Percentiles rank a stretch among this genome's conserved stretches.
Conservation (phyloP, 1,284 basidiomycete genomes). For the Veloboletus limbatus region DNA sequence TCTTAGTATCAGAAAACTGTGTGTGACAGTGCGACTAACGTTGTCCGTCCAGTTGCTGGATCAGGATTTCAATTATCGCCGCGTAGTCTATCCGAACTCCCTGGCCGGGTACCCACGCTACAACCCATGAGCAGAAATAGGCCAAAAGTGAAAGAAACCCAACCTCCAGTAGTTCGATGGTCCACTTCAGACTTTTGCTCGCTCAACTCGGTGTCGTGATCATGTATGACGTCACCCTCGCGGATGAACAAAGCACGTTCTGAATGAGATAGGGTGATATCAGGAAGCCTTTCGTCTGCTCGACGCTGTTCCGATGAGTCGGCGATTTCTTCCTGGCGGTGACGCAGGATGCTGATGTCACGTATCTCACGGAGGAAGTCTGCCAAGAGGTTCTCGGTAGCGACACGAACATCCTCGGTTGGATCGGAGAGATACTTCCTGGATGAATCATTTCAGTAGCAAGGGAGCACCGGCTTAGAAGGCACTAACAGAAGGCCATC, state of each 20-base stretch:
- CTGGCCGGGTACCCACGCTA: slow-evolving; percentile 90
- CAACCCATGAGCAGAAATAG: slow-evolving; percentile 23
- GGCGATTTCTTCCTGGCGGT: slow-evolving; percentile 54
- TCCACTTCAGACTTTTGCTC: slow-evolving; percentile 50
- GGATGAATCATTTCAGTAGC: slow-evolving; percentile 14
- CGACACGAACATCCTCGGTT: slow-evolving; percentile 89
- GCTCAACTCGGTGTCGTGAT: slow-evolving; percentile 43
- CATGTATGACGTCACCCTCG: slow-evolving; percentile 47
- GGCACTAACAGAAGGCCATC: slow-evolving; percentile 86
- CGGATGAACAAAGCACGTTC: slow-evolving; percentile 52
- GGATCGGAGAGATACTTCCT: slow-evolving; percentile 96
- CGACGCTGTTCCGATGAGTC: slow-evolving; percentile 43
- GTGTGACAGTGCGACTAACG: slow-evolving; percentile 52
- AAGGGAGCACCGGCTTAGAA: slow-evolving; percentile 7
- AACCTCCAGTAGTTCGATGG: slow-evolving; percentile 64
- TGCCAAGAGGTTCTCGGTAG: slow-evolving; percentile 88
- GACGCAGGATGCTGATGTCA: slow-evolving; percentile 76
- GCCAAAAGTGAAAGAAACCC: slow-evolving; percentile 18
- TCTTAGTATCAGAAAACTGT: slow-evolving; percentile 5
- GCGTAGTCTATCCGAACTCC: slow-evolving; percentile 90
- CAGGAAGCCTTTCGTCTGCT: slow-evolving; percentile 46
- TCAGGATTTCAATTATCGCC: slow-evolving; percentile 91
- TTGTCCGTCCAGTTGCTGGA: slow-evolving; percentile 84
- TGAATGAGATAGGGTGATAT: slow-evolving; percentile 46
- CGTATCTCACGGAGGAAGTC: slow-evolving; percentile 92